These are phyloP conservation scores for Vanilla planifolia DNA, from an alignment of 106 monocot species.

Conservation along the genomic window DNA sequence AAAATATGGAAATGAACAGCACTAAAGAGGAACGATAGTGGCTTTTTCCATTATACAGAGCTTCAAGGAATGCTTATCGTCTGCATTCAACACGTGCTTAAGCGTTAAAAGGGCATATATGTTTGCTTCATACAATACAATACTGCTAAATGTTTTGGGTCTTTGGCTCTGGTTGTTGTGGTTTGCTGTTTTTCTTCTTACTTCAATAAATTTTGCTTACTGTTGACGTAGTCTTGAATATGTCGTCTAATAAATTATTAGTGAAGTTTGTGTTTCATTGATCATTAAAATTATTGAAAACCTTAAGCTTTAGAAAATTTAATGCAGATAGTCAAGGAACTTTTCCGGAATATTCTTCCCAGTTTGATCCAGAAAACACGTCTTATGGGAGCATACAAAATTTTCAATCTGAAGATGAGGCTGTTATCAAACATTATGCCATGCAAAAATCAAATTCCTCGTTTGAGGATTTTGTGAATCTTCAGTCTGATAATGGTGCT, in stretches of 20 bases:
- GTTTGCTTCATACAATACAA: too few relatives aligned
- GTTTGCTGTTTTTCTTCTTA: not conserved
- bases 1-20: too few relatives aligned
- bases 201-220: not conserved
- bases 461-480: slow-evolving; percentile 89
- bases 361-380: slow-evolving; percentile 4
- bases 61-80: too few relatives aligned
- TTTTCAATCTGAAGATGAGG: slow-evolving; percentile 9
- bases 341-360: slow-evolving; percentile 12
- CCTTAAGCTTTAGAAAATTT: not conserved
- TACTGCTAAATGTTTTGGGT: too few relatives aligned
- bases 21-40: too few relatives aligned
- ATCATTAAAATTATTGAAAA: not conserved
- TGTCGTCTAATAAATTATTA: not conserved
- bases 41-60: too few relatives aligned
- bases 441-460: slow-evolving; percentile 81
- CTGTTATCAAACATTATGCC: slow-evolving; percentile 41
- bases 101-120: too few relatives aligned
- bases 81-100: too few relatives aligned
- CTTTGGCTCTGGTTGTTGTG: not conserved
- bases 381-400: not conserved
- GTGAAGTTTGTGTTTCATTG: not conserved
- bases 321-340: slow-evolving; percentile 28
- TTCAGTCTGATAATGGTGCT: slow-evolving; percentile 1
- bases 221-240: not conserved